phyloP scores from a whole-genome alignment of 495 filamentous ascomycete genomes.

The Achaetomiella virescens region DNA sequence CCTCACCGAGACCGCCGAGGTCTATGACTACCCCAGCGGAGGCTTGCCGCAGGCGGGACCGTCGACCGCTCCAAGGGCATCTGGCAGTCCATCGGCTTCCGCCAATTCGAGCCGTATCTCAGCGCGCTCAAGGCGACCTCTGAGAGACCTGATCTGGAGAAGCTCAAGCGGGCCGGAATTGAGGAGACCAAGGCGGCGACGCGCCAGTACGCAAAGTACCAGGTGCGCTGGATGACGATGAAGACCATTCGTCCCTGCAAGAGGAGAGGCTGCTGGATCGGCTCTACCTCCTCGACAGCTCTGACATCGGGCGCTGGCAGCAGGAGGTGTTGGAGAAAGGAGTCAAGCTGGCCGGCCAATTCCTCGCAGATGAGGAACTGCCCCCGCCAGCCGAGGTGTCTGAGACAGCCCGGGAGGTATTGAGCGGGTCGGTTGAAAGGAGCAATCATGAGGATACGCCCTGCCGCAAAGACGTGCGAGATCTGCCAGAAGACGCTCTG shows the following conservation, averaged over 20 bases:
- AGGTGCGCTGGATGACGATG: constrained; percentile 79
- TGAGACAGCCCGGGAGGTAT: constrained; percentile 46
- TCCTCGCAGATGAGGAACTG: constrained; percentile 50
- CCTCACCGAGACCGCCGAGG: constrained; percentile 53
- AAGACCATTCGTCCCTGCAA: constrained; percentile 65
- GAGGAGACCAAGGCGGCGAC: constrained; percentile 68
- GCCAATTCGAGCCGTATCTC: constrained; percentile 74
- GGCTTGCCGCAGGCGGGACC: constrained; percentile 41
- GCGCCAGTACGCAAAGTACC: constrained; percentile 77
- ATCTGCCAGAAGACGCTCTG: constrained; percentile 62
- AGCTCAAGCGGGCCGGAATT: constrained; percentile 32
- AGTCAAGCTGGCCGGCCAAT: constrained; percentile 49
- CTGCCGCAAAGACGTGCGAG: constrained; percentile 60
- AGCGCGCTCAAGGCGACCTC: constrained; percentile 39
- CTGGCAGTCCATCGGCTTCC: constrained; percentile 94
- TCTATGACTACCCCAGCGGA: constrained; percentile 51
- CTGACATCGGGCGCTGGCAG: constrained; percentile 51
- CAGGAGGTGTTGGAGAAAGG: constrained; percentile 59
- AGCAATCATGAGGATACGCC: constrained; percentile 39
- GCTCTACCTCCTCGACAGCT: constrained; percentile 72
- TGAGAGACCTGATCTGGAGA: constrained; percentile 30
- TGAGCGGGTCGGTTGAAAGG: constrained; percentile 48
- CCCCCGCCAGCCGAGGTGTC: constrained; percentile 60
- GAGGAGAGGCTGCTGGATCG: constrained; percentile 43
- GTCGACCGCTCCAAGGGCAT: constrained; percentile 75